Base-by-base conservation (phyloP, 495 filamentous ascomycete genomes). In the Penicillium fimorum region DNA sequence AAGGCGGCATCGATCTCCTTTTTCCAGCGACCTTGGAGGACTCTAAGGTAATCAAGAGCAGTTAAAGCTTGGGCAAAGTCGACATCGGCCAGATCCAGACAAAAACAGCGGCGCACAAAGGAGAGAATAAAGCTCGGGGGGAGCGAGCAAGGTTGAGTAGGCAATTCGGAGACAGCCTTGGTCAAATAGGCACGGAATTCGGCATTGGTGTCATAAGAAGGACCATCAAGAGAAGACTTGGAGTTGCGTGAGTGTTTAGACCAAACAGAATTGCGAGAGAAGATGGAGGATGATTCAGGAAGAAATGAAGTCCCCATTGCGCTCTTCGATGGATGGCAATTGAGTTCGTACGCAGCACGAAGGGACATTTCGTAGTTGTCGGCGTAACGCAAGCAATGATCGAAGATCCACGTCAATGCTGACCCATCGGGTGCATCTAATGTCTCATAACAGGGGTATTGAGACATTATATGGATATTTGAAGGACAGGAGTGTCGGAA, bases 31-130 rank as follows among this genome's bases (percentile, higher is more conserved):
- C 60, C 76, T 56, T 91, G 85, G 22, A 91, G 70, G 54, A 88
- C 85, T 55, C 80, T 84, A 43, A 89, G 74, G 64, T 90, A 91
- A 67, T 91, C 87, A 55, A 91, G 68, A 18, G 82, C 86, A 8
- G 85, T 85, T 53, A 91, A 70, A 17, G 87, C 84, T 66, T 90
- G 87, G 17, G 85, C 81, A 60, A 91, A 90, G 68, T 89, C 87
- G 57, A 90, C 85, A 20, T 75, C 60, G 44, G 77, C 71, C 4
- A 90, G 61, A 25, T 82, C 75, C 4, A 69, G 51, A 18, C 81
- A 74, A 68, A 90, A 90, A 65, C 78, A 83, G 55, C 80, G 78
- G 50, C 81, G 77, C 41, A 89, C 72, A 67, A 89, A 91, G 1
- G 76, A 80, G 18, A 80, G 83, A 37, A 89, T 76, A 64, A 90